These are phyloP conservation scores for Phyllosticta citriasiana DNA, from an alignment of 2,329 filamentous ascomycete species.

Conservation along the genomic window DNA sequence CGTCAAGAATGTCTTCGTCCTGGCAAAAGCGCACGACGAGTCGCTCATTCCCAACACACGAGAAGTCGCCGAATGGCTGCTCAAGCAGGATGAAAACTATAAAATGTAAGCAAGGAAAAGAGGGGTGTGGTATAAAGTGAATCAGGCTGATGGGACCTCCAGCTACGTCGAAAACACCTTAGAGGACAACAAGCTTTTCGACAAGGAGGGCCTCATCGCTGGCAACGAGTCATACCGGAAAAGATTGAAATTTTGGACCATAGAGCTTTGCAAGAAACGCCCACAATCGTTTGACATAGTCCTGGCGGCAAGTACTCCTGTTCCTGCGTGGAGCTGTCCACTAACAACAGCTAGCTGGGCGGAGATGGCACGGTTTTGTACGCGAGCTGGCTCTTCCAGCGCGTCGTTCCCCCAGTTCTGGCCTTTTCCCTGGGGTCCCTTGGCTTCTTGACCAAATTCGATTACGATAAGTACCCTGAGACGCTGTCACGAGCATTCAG, in stretches of 20 bases:
- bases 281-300: slow-evolving; percentile 92
- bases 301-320: slow-evolving; percentile 48
- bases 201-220: slow-evolving; percentile 56
- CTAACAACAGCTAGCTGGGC: slow-evolving; percentile 44
- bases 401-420: slow-evolving; percentile 84
- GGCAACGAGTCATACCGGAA: slow-evolving; percentile 46
- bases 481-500: slow-evolving; percentile 64
- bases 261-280: slow-evolving; percentile 62
- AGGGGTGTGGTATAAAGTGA: neutral
- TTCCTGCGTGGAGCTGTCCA: neutral
- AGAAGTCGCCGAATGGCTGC: slow-evolving; percentile 69
- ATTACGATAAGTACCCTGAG: slow-evolving; percentile 64
- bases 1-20: slow-evolving; percentile 72
- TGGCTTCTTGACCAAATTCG: slow-evolving; percentile 93
- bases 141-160: slow-evolving; percentile 7
- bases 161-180: slow-evolving; percentile 67
- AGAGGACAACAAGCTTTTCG: slow-evolving; percentile 60
- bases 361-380: slow-evolving; percentile 97
- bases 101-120: slow-evolving; percentile 48
- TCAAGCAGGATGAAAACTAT: slow-evolving; percentile 62
- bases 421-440: slow-evolving; percentile 86
- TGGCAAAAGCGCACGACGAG: slow-evolving; percentile 87
- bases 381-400: slow-evolving; percentile 93
- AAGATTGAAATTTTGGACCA: slow-evolving; percentile 74
- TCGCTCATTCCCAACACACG: slow-evolving; percentile 67